Conservation (phyloP, 306 rosid species). For the Astragalus glycyphyllos region DNA sequence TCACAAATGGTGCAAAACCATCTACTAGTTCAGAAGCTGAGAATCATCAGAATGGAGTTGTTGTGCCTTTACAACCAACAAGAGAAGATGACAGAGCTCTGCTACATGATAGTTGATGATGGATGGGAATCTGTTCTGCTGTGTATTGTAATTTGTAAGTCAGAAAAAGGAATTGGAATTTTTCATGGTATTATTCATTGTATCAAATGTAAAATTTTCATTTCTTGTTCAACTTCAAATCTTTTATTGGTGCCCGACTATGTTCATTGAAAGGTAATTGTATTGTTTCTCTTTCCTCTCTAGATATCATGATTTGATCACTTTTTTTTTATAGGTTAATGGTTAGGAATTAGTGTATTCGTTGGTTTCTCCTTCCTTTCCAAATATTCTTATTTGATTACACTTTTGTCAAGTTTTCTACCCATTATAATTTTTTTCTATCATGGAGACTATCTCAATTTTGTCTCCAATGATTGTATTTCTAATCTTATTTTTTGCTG, state of each 20-base stretch:
- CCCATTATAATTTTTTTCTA: too few species aligned
- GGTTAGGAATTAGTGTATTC: too few species aligned
- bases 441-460: too few species aligned
- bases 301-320: slow-evolving; percentile 17
- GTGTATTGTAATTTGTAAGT: slow-evolving; percentile 51
- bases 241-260: slow-evolving; percentile 45
- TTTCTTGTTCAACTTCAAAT: slow-evolving; percentile 52
- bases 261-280: slow-evolving; percentile 40
- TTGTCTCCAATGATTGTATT: too few species aligned
- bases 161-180: slow-evolving; percentile 40
- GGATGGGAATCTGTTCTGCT: slow-evolving; percentile 51
- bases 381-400: slow-evolving; percentile 15
- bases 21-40: slow-evolving; percentile 77
- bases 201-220: slow-evolving; percentile 61
- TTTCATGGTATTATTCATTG: slow-evolving; percentile 56
- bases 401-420: not conserved
- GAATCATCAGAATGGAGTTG: slow-evolving; percentile 57
- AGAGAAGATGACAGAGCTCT: slow-evolving; percentile 51
- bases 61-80: slow-evolving; percentile 38
- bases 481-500: too few species aligned
- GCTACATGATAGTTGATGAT: slow-evolving; percentile 40
- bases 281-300: slow-evolving; percentile 15
- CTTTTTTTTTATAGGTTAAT: too few species aligned
- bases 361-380: slow-evolving; percentile 13
- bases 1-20: slow-evolving; percentile 87